These are phyloP conservation scores for Aspergillus heteromorphus DNA, from an alignment of 495 filamentous ascomycete species.

Conservation along the genomic window DNA sequence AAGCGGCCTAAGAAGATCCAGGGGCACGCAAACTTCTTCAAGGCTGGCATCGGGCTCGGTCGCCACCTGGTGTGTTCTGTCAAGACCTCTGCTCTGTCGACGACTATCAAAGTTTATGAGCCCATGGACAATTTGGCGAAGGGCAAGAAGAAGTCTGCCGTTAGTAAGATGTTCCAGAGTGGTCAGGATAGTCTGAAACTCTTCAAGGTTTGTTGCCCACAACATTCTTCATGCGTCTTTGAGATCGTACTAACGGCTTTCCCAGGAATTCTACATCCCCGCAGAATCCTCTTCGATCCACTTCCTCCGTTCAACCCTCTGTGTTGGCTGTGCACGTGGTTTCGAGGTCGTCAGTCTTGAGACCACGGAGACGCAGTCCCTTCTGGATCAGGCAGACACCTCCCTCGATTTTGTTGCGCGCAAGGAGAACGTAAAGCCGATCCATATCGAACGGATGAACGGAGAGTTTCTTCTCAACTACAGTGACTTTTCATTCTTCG, in stretches of 20 bases:
- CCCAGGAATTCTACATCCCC: slow-evolving; percentile 91
- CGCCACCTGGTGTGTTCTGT: slow-evolving; percentile 93
- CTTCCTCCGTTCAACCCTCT: slow-evolving; percentile 93
- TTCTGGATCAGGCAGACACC: slow-evolving; percentile 97
- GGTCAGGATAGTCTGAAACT: slow-evolving; percentile 91
- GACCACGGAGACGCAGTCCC: slow-evolving; percentile 92
- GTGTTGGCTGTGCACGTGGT: slow-evolving; percentile 88
- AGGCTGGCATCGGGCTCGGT: slow-evolving; percentile 88
- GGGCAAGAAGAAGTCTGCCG: slow-evolving; percentile 84
- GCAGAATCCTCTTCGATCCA: slow-evolving; percentile 94
- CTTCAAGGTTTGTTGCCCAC: slow-evolving; percentile 61
- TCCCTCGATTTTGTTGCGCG: slow-evolving; percentile 93
- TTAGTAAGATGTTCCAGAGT: slow-evolving; percentile 90
- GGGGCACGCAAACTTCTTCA: slow-evolving; percentile 97
- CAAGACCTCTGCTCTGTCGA: slow-evolving; percentile 82
- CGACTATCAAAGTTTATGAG: slow-evolving; percentile 96
- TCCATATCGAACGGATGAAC: slow-evolving; percentile 93
- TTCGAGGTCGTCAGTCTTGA: slow-evolving; percentile 98
- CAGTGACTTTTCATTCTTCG: slow-evolving; percentile 97
- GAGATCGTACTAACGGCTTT: neutral
- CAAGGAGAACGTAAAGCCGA: slow-evolving; percentile 90
- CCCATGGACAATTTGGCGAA: slow-evolving; percentile 87
- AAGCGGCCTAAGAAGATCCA: slow-evolving; percentile 97
- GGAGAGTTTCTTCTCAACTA: slow-evolving; percentile 98
- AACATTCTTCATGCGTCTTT: neutral